Base-by-base conservation (phyloP, 164 flowering plant species). In the Chloranthus sessilifolius region DNA sequence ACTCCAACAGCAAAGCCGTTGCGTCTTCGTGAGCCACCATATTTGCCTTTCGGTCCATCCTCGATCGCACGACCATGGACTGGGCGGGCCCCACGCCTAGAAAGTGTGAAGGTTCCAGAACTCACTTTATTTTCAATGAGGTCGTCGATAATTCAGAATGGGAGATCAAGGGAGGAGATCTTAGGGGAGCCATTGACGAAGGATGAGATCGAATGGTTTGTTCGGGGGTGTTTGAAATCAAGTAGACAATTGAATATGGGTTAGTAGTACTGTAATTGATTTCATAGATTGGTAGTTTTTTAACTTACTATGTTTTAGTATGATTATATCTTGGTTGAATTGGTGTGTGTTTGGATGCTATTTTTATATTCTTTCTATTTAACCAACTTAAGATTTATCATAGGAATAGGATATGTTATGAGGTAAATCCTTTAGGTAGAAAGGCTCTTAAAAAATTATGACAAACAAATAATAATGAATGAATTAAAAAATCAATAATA, bases 31-130 rank as follows among this genome's bases (percentile, higher is more conserved):
- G 56, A 50, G 47, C 53, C 61, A 10, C 49, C 47, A 5, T 23
- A 41, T 14, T 16, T 47, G 40, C 62, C 62, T 4, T 58, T 58
- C 17, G 62, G 62, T 17, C 62, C 62, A 7, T 20, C 22, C 14
- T 41, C 62, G 6, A 58, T 50, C 55, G 55, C 62, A 17, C 27
- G 62, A 33, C 62, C 62, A 26, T 58, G 62, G 62, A 58, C 62
- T 11, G 62, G 62, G 7, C 29, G 62, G 49, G 41, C 23, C 34
- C 62, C 62, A 10, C 23, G 50, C 21, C 56, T 55, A 17, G 23
- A 41, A 0, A 58, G 50, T 26, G 50, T 50, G 55, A 42, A 31
- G 49, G 55, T 42, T 4, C 62, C 49, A 2, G 49, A 58, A 33
- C 50, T 58, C 10, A 55, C 50, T 33, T 58, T 55, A 2, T 58